phyloP scores from a whole-genome alignment of 179 eudicot genomes.

The Silene noctiflora region DNA sequence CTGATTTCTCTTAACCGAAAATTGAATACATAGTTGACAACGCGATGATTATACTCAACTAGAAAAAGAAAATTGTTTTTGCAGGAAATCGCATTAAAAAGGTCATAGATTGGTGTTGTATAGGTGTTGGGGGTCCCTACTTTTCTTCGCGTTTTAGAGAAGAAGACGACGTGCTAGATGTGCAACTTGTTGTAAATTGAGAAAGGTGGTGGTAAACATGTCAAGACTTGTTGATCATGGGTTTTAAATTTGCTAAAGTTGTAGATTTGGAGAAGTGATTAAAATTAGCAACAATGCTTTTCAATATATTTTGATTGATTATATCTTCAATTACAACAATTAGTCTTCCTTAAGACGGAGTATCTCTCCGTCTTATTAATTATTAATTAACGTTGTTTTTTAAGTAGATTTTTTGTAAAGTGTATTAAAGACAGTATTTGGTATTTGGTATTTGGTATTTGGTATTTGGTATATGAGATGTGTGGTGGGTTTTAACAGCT shows the following conservation, averaged over 20 bases:
- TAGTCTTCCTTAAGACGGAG: slow-evolving; percentile 1
- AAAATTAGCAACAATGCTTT: slow-evolving; percentile 17
- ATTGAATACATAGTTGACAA: slow-evolving; percentile 23
- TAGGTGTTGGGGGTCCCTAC: slow-evolving; percentile 37
- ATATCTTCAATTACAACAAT: background rate
- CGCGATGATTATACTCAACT: slow-evolving; percentile 20
- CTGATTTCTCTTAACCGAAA: slow-evolving; percentile 26
- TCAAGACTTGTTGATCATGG: slow-evolving; percentile 20
- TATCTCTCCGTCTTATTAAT: too few species aligned
- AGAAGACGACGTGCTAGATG: slow-evolving; percentile 31
- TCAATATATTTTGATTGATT: slow-evolving; percentile 20
- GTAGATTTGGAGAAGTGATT: slow-evolving; percentile 21
- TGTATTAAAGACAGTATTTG: slow-evolving; percentile 7
- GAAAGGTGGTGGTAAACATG: slow-evolving; percentile 21
- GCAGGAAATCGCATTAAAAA: slow-evolving; percentile 26
- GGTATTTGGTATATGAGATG: slow-evolving; percentile 14
- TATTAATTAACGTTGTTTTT: background rate
- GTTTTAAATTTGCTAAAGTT: slow-evolving; percentile 7
- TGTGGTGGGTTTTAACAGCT: too few species aligned
- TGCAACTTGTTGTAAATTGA: slow-evolving; percentile 32
- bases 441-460: too few species aligned
- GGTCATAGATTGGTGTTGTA: slow-evolving; percentile 33
- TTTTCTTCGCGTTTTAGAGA: slow-evolving; percentile 46
- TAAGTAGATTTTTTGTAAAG: slow-evolving; percentile 22
- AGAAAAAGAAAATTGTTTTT: slow-evolving; percentile 21